Conservation (phyloP, 371 early-diverging fungal genomes). For the Vairimorpha necatrix region DNA sequence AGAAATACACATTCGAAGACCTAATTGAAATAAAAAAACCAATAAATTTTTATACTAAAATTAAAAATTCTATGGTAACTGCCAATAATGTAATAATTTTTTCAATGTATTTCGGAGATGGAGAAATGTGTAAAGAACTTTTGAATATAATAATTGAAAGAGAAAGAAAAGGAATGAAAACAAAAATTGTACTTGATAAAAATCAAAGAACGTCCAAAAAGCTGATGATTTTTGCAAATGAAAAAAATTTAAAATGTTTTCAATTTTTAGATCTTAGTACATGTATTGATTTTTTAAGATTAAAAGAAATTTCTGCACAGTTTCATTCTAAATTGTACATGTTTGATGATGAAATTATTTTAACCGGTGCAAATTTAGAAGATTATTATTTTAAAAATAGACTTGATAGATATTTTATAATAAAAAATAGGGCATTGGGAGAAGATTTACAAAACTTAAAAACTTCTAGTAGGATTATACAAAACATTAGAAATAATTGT, state of each 20-base stretch:
- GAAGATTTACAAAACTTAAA: not conserved
- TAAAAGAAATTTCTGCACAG: slow-evolving; percentile 44
- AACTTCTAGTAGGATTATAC: not conserved
- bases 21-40: not conserved
- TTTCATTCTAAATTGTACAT: slow-evolving; percentile 51
- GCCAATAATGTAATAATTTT: slow-evolving; percentile 16
- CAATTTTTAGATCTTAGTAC: not conserved
- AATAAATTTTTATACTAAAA: slow-evolving; percentile 17
- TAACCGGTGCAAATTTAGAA: slow-evolving; percentile 57
- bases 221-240: slow-evolving; percentile 5
- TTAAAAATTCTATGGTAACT: slow-evolving; percentile 1
- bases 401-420: slow-evolving; percentile 42
- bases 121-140: not conserved
- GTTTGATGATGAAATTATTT: slow-evolving; percentile 46
- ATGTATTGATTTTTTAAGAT: not conserved
- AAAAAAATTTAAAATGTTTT: not conserved
- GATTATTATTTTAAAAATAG: slow-evolving; percentile 45
- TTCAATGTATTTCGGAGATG: slow-evolving; percentile 25
- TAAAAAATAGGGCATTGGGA: not conserved
- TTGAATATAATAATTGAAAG: slow-evolving; percentile 17
- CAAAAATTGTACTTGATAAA: slow-evolving; percentile 37
- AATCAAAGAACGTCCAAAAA: slow-evolving; percentile 10
- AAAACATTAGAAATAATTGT: not conserved
- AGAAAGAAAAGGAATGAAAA: slow-evolving; percentile 5
- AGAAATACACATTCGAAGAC: not conserved